Conservation (phyloP, 495 filamentous ascomycete species). For the Monascus purpureus region DNA sequence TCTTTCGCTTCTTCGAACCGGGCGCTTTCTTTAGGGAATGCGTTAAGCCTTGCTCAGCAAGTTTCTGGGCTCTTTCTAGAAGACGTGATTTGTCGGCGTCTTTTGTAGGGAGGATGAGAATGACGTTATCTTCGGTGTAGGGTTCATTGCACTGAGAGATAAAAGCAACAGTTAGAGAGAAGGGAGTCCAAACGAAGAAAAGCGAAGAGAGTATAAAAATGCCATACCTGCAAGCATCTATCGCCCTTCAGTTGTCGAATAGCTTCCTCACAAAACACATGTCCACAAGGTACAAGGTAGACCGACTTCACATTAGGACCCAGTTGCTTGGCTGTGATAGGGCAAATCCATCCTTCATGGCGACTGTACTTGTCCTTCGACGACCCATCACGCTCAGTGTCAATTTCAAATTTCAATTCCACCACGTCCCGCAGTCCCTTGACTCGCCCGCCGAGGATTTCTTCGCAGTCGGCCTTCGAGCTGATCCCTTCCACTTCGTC, state of each 20-base stretch:
- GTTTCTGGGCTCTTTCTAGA: constrained; percentile 42
- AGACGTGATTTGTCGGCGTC: constrained; percentile 58
- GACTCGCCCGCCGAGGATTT: constrained; percentile 55
- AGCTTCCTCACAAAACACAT: constrained; percentile 79
- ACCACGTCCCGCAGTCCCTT: constrained; percentile 78
- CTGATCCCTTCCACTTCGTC: constrained; percentile 39
- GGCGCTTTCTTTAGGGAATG: constrained; percentile 79
- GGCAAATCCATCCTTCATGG: constrained; percentile 61
- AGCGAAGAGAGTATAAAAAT: too few relatives aligned
- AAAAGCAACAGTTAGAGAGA: not conserved
- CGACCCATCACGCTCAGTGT: constrained; percentile 23
- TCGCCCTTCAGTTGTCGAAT: constrained; percentile 62
- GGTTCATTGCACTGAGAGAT: constrained; percentile 48
- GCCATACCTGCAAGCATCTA: constrained; percentile 46
- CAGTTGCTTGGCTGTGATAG: constrained; percentile 73
- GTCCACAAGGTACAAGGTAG: constrained; percentile 89
- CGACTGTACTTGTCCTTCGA: constrained; percentile 26
- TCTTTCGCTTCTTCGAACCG: constrained; percentile 57
- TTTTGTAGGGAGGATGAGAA: constrained; percentile 64
- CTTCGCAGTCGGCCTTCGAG: constrained; percentile 45
- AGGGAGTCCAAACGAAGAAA: too few relatives aligned
- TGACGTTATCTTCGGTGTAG: constrained; percentile 64
- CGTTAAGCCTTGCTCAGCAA: constrained; percentile 58
- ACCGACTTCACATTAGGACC: constrained; percentile 68
- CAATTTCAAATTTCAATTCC: constrained; percentile 67